Evolutionary conservation across 805 yeast species (phyloP).

Genomic region (Wickerhamomyces subpelliculosus): DNA sequence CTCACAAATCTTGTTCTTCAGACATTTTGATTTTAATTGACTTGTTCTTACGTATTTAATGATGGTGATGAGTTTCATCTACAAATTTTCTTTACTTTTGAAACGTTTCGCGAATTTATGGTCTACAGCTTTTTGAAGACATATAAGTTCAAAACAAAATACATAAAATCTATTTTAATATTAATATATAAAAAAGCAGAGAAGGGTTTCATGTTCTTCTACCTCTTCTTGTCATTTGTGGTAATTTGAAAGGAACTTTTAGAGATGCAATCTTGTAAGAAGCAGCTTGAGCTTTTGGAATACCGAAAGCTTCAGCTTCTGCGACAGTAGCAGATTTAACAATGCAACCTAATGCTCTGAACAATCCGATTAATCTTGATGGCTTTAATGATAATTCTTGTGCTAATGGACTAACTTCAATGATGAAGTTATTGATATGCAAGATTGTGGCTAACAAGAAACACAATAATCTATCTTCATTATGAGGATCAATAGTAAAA

Average conservation of each 20-base stretch:
- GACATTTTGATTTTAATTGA: neutral
- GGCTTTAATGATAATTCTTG: conserved; percentile 80
- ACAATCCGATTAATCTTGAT: conserved; percentile 56
- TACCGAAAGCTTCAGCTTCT: conserved; percentile 69
- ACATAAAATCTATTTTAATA: too few relatives aligned
- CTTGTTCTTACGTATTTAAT: too few relatives aligned
- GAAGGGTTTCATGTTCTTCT: conserved; percentile 32
- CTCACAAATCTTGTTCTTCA: conserved; percentile 4
- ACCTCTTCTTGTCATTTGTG: conserved; percentile 70
- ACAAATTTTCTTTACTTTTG: neutral
- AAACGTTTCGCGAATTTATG: too few relatives aligned
- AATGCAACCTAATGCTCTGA: conserved; percentile 76
- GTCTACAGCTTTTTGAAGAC: too few relatives aligned
- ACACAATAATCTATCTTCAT: conserved; percentile 82
- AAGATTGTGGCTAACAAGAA: conserved; percentile 65
- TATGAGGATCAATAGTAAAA: conserved; percentile 79
- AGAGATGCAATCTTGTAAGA: conserved; percentile 75
- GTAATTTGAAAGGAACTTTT: conserved; percentile 84
- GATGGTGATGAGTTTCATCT: too few relatives aligned
- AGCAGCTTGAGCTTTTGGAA: conserved; percentile 51
- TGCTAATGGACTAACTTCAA: conserved; percentile 77
- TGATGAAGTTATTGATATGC: conserved; percentile 67
- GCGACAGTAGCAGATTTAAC: conserved; percentile 65
- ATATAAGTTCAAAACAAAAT: too few relatives aligned
- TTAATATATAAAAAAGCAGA: neutral